phyloP scores from a whole-genome alignment of 2,329 filamentous ascomycete species.

The Trichoderma simmonsii region DNA sequence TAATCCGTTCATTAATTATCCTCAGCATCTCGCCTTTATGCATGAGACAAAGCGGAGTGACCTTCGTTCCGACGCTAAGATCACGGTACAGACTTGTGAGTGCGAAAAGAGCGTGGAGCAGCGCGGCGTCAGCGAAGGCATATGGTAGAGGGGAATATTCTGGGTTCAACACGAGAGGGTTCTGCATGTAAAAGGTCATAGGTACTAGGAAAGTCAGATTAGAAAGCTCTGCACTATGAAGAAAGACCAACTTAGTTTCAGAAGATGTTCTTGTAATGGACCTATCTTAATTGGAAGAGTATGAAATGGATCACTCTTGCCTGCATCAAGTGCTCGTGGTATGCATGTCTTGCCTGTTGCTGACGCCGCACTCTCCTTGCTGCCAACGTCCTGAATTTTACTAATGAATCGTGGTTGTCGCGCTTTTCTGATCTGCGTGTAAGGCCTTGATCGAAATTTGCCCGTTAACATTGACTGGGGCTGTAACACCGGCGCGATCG shows the following conservation, averaged over 20 bases:
- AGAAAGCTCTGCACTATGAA: neutral
- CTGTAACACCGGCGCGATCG: neutral
- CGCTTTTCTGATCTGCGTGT: neutral
- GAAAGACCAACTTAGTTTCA: neutral
- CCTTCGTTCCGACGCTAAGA: neutral
- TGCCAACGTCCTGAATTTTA: neutral
- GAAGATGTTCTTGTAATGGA: neutral
- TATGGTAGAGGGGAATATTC: neutral
- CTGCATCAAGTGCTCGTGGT: neutral
- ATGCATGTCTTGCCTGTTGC: neutral
- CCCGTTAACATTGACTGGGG: neutral
- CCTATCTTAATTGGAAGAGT: neutral
- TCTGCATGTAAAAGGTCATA: neutral
- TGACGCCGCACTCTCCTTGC: neutral
- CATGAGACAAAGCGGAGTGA: neutral
- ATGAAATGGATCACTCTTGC: neutral
- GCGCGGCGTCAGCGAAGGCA: neutral
- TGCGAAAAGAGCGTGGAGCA: neutral
- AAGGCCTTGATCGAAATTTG: neutral
- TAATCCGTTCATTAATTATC: neutral
- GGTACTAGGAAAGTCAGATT: neutral
- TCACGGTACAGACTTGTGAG: neutral
- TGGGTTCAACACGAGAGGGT: neutral
- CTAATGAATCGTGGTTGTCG: neutral
- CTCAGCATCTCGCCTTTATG: neutral